Evolutionary conservation across 257 asterid genomes (phyloP).

Genomic region (Petunia axillaris): DNA sequence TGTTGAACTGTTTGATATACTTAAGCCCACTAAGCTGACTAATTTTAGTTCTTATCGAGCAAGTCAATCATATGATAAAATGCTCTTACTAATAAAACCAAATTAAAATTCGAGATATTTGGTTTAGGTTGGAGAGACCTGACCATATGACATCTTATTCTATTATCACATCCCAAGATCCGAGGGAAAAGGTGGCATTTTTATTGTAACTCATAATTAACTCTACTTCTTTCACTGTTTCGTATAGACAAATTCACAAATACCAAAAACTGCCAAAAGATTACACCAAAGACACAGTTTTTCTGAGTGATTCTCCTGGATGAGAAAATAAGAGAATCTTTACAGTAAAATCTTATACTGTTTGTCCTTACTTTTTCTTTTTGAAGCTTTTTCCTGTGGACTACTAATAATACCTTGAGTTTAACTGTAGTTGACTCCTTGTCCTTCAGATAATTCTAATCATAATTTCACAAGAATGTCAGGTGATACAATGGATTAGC

Average conservation of each 20-base stretch:
- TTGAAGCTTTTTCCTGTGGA: background rate
- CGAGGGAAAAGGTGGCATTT: slow-evolving; percentile 43
- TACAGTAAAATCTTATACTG: slow-evolving; percentile 38
- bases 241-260: slow-evolving; percentile 29
- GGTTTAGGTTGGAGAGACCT: no score
- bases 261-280: slow-evolving; percentile 48
- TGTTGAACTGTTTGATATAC: no score
- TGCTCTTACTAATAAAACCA: no score
- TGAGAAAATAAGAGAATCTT: slow-evolving; percentile 59
- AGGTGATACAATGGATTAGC: slow-evolving; percentile 20
- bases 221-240: background rate
- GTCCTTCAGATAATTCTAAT: slow-evolving; percentile 21
- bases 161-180: slow-evolving; percentile 40
- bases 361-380: slow-evolving; percentile 25
- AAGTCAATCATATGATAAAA: no score
- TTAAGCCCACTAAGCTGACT: no score
- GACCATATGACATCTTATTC: background rate
- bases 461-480: slow-evolving; percentile 29
- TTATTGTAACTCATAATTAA: slow-evolving; percentile 17
- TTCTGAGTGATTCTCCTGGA: slow-evolving; percentile 53
- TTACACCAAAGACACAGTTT: slow-evolving; percentile 31
- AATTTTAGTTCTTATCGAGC: no score
- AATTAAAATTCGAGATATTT: no score
- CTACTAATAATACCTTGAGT: slow-evolving; percentile 40
- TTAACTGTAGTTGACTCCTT: slow-evolving; percentile 53